Conservation (phyloP, 2,329 filamentous ascomycete species). For the Monosporascus sp. region DNA sequence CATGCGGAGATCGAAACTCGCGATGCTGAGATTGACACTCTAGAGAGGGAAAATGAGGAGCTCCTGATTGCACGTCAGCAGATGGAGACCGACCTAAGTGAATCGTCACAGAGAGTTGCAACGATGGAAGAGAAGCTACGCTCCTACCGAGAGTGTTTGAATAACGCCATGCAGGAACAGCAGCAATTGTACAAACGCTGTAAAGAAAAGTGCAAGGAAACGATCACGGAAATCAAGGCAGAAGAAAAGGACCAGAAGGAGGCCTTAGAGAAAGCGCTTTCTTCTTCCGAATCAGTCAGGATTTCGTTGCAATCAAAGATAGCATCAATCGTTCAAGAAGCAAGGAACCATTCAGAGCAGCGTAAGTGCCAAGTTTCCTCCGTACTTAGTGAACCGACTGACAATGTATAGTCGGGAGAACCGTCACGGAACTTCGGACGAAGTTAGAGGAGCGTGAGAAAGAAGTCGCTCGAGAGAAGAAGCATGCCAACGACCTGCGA, state of each 20-base stretch:
- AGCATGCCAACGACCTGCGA: conserved; percentile 11
- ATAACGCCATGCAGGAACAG: conserved; percentile 41
- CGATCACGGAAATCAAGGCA: conserved; percentile 28
- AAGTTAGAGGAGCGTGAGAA: conserved; percentile 17
- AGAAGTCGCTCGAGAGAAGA: conserved; percentile 14
- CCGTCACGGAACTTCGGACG: conserved; percentile 10
- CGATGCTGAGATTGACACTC: conserved; percentile 10
- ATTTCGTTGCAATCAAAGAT: conserved; percentile 13
- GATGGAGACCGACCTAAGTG: conserved; percentile 18
- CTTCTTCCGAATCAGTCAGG: conserved; percentile 7
- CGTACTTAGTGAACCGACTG: conserved; percentile 1
- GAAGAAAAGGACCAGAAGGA: conserved; percentile 29
- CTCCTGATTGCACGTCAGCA: conserved; percentile 20
- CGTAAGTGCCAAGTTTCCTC: conserved; percentile 7
- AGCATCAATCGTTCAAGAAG: conserved; percentile 6
- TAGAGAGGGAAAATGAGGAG: conserved; percentile 23
- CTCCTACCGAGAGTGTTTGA: conserved; percentile 34
- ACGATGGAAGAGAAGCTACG: conserved; percentile 31
- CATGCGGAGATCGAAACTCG: conserved; percentile 7
- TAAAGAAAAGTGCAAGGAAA: conserved; percentile 27
- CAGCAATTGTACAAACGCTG: conserved; percentile 35
- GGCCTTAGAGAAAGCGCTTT: conserved; percentile 20
- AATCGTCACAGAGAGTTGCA: conserved; percentile 21
- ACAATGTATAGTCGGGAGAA: conserved; percentile 13
- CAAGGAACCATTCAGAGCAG: conserved; percentile 10